These are phyloP conservation scores for Anaeramoeba flamelloides DNA, from an alignment of 78 protist species.

Conservation along the genomic window DNA sequence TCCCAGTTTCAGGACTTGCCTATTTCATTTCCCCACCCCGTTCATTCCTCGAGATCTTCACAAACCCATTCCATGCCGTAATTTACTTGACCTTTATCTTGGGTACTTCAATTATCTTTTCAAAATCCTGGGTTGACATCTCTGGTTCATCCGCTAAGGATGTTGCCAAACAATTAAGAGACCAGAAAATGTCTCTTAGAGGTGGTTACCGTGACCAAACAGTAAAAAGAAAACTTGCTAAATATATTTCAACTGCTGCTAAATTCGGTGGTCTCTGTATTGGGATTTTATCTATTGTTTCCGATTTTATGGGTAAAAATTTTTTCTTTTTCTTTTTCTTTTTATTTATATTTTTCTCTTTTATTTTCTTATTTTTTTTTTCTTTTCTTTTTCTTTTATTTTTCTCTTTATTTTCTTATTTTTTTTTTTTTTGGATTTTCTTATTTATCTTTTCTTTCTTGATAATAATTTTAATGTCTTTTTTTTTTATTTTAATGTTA, in stretches of 20 bases:
- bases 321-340: too few relatives aligned
- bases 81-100: slow-evolving; percentile 80
- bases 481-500: too few relatives aligned
- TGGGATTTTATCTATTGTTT: slow-evolving; percentile 88
- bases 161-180: slow-evolving; percentile 78
- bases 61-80: slow-evolving; percentile 89
- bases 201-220: slow-evolving; percentile 34
- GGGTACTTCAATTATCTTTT: slow-evolving; percentile 91
- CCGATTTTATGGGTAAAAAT: slow-evolving; percentile 84
- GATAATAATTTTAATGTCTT: too few relatives aligned
- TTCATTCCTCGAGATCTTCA: slow-evolving; percentile 42
- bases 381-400: too few relatives aligned
- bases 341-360: too few relatives aligned
- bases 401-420: too few relatives aligned
- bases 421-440: too few relatives aligned
- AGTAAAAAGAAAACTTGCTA: slow-evolving; percentile 57
- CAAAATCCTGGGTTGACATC: slow-evolving; percentile 76
- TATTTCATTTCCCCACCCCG: slow-evolving; percentile 94
- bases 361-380: too few relatives aligned
- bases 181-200: slow-evolving; percentile 60
- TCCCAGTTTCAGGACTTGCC: slow-evolving; percentile 86
- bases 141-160: slow-evolving; percentile 83
- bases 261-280: slow-evolving; percentile 98
- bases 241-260: slow-evolving; percentile 97
- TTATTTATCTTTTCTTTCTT: too few relatives aligned